Evolutionary conservation across 306 rosid species (phyloP).

Genomic region (Quercus glauca): DNA sequence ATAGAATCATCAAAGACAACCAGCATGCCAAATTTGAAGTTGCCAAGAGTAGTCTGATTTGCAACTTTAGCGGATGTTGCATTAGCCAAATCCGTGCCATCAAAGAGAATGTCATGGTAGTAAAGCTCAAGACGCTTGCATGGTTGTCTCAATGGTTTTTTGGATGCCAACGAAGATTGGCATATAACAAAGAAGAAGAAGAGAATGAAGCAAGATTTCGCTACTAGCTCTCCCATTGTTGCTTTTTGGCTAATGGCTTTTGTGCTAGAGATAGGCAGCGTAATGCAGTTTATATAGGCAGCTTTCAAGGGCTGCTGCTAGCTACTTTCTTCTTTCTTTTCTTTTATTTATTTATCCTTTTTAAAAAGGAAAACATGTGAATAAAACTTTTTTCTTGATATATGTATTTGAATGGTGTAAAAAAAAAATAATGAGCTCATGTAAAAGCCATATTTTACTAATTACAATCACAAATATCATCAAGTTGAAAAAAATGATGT

Average conservation of each 20-base stretch:
- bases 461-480: too few species aligned
- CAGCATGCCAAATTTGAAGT: conserved; percentile 24
- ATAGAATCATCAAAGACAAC: conserved; percentile 38
- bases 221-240: not conserved
- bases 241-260: not conserved
- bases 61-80: conserved; percentile 31
- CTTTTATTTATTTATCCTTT: too few species aligned
- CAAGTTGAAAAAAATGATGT: too few species aligned
- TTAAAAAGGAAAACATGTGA: too few species aligned
- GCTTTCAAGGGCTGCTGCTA: not conserved
- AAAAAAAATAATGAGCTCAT: too few species aligned
- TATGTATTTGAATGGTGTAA: too few species aligned
- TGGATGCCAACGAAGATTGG: conserved; percentile 8
- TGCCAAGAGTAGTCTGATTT: conserved; percentile 25
- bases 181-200: not conserved
- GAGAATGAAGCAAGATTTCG: not conserved
- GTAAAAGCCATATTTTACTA: too few species aligned
- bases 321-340: too few species aligned
- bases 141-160: conserved; percentile 16
- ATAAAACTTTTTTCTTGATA: too few species aligned
- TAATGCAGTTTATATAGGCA: not conserved
- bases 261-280: not conserved
- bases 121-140: conserved; percentile 41
- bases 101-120: conserved; percentile 39
- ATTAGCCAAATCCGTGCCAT: conserved; percentile 23